Base-by-base conservation (phyloP, 345 rosid genomes). In the Gossypium rotundifolium region DNA sequence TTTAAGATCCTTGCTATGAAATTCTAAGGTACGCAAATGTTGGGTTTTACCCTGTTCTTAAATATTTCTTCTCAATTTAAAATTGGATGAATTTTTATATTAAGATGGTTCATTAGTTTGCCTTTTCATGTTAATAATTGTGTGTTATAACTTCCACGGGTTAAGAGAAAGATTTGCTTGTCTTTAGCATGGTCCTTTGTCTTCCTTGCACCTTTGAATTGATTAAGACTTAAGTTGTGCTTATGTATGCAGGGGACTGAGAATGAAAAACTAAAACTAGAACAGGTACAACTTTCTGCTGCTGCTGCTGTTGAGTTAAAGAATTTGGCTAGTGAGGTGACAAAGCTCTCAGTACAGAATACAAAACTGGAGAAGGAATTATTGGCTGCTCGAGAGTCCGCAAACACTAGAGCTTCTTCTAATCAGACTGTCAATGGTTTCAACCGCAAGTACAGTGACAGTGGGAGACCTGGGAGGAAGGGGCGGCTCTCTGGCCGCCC, bases 261-360 rank as follows among this genome's bases (percentile, higher is more conserved):
- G 83, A 95, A 91, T 38, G 98, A 93, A 79, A 87, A 85, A 77
- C 76, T 96, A 70, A 96, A 93, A 87, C 83, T 87, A 45, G 97
- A 89, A 75, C 95, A 86, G 7, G 92, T 93, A 23, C 93, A 89
- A 74, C 87, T 93, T 59, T 85, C 91, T 29, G 99, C 99, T 81
- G 99, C 99, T 77, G 99, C 99, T 33, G 99, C 99, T 22, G 95
- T 96, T 77, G 99, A 96, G 85, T 84, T 96, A 67, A 96, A 96
- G 85, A 96, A 90, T 77, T 88, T 96, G 76, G 99, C 98, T 65
- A 82, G 85, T 57, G 97, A 96, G 87, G 98, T 96, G 64, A 93
- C 99, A 53, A 93, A 87, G 77, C 84, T 93, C 58, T 91, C 98
- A 4, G 72, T 91, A 71, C 97, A 89, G 79, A 93, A 90, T 71